Base-by-base conservation (phyloP, 768 basidiomycete species). In the Tulasnella sp. region DNA sequence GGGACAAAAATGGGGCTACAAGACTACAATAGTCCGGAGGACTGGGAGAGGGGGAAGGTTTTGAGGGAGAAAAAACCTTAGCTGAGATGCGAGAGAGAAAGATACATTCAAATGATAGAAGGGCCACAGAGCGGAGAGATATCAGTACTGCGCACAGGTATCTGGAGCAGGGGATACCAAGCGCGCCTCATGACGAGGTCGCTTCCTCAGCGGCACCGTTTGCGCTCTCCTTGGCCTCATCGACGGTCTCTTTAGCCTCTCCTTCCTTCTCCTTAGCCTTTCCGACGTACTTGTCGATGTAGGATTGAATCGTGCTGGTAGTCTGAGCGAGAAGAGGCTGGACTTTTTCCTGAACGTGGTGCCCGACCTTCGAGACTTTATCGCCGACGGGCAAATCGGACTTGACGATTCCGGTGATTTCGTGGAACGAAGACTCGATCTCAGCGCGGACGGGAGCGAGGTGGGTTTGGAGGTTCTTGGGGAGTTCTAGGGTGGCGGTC, bases 281-380 rank as follows among this genome's bases (percentile, higher is more conserved):
- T 20, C 75, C 79, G 24, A 82, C 64, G 79, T 80, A 80, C 44
- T 80, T 75, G 64, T 50, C 69, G 64, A 77, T 76, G 46, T 69
- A 58, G 14, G 74, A 64, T 60, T 77, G 73, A 22, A 75, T 75
- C 58, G 69, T 60, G 58, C 22, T 31, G 58, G 75, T 50, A 31
- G 72, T 77, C 72, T 82, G 78, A 40, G 92, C 91, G 20, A 94
- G 87, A 76, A 93, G 84, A 28, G 93, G 93, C 40, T 87, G 87
- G 34, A 94, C 90, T 46, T 89, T 89, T 37, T 89, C 89, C 83
- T 88, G 89, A 37, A 94, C 91, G 78, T 93, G 90, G 77, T 88
- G 86, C 34, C 88, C 85, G 28, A 94, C 86, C 80, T 89, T 90
- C 73, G 85, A 82, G 24, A 91, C 89, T 87, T 93, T 94, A 80